Evolutionary conservation across 306 rosid species (phyloP), one percentile per base, ranked within the genome.

Genomic region (Cucumis hystrix): DNA sequence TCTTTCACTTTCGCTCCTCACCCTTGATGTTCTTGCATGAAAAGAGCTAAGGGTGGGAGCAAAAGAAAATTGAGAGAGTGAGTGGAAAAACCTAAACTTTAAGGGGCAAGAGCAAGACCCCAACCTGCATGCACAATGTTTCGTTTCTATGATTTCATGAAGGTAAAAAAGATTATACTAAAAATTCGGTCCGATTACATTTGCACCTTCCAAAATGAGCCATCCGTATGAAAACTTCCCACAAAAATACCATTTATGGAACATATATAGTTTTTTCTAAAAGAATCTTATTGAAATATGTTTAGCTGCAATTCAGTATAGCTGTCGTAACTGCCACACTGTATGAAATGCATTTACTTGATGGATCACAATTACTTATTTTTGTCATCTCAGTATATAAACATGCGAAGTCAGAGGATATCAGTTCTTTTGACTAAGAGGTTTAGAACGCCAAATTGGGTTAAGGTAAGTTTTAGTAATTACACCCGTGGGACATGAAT

Each of bases 371-470:
- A 40, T 56, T 1, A 37, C 64, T 10, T 55, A 39, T 52, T 71
- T 30, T 54, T 73, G 41, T 49, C 60, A 47, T 56, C 61, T 83
- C 93, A 92, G 97, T 92, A 92, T 83, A 81, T 95, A 59, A 90
- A 88, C 81, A 79, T 89, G 90, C 88, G 91, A 90, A 92, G 93
- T 62, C 97, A 86, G 82, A 86, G 88, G 84, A 86, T 92, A 74
- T 95, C 97, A 13, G 81, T 87, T 86, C 97, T 92, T 76, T 84
- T 90, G 80, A 92, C 88, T 83, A 95, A 88, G 89, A 88, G 97
- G 89, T 92, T 95, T 84, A 87, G 92, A 47, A 87, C 92, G 54
- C 97, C 97, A 71, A 91, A 88, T 83, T 95, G 98, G 98, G 81
- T 89, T 61, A 89, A 95, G 98, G 97, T 95, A 74, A 75, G 92